Conservation (phyloP, 257 asterid genomes). For the Solanum rostratum region DNA sequence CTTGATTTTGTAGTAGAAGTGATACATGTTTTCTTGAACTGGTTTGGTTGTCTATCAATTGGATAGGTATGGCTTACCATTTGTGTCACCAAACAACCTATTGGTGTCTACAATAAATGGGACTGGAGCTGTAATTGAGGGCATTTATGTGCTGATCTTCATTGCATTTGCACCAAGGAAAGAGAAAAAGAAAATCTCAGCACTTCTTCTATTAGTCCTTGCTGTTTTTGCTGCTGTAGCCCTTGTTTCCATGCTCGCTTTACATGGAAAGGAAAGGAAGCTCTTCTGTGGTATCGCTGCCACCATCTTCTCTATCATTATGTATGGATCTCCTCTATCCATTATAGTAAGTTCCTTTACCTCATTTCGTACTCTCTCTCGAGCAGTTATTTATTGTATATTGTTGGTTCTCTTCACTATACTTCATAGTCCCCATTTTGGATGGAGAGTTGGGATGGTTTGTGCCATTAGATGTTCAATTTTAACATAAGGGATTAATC, state of each 20-base stretch:
- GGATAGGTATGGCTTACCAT: slow-evolving; percentile 80
- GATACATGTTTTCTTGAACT: background rate
- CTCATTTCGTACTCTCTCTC: background rate
- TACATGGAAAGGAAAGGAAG: slow-evolving; percentile 51
- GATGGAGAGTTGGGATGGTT: background rate
- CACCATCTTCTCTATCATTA: slow-evolving; percentile 65
- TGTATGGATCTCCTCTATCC: slow-evolving; percentile 80
- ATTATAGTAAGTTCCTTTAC: slow-evolving; percentile 33
- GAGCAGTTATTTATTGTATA: background rate
- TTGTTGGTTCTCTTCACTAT: background rate
- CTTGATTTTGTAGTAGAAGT: background rate
- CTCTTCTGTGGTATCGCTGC: slow-evolving; percentile 66
- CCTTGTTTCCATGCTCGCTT: slow-evolving; percentile 47
- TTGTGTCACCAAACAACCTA: slow-evolving; percentile 79
- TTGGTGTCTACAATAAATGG: slow-evolving; percentile 64
- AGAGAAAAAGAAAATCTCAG: slow-evolving; percentile 47
- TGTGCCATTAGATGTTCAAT: background rate
- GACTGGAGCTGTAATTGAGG: slow-evolving; percentile 57
- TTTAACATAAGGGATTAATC: background rate
- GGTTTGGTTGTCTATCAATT: background rate
- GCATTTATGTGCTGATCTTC: slow-evolving; percentile 43
- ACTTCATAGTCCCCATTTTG: background rate
- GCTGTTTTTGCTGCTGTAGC: slow-evolving; percentile 34
- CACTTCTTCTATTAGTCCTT: slow-evolving; percentile 31
- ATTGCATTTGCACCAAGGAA: slow-evolving; percentile 44